A percentile compares a stretch with the other conserved stretches of the same genome.
phyloP scores from a whole-genome alignment of 1,139 yeast species.

The Yamadazyma membranifaciens region DNA sequence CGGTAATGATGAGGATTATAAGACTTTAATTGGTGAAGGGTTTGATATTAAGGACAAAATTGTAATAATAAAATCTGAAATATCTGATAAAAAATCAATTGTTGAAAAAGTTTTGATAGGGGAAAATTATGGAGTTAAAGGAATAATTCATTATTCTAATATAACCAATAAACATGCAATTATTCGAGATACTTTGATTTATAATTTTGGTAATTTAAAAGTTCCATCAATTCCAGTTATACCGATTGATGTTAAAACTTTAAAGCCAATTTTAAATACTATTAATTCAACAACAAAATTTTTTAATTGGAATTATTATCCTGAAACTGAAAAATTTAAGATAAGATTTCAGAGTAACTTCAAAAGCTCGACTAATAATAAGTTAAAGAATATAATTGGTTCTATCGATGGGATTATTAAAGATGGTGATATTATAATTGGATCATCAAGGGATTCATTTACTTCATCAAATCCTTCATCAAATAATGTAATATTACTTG shows the following conservation, averaged over 20 bases:
- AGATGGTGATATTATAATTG: slow-evolving; percentile 44
- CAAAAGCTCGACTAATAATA: slow-evolving; percentile 13
- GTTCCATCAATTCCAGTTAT: slow-evolving; percentile 27
- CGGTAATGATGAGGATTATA: slow-evolving; percentile 32
- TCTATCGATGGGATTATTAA: slow-evolving; percentile 37
- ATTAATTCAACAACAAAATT: slow-evolving; percentile 16
- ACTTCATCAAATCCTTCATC: slow-evolving; percentile 39
- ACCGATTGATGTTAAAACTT: slow-evolving; percentile 34
- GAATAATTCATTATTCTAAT: slow-evolving; percentile 27
- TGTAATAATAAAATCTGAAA: slow-evolving; percentile 26
- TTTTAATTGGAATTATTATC: slow-evolving; percentile 27
- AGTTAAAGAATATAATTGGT: slow-evolving; percentile 35
- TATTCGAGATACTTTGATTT: slow-evolving; percentile 22
- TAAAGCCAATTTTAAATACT: slow-evolving; percentile 34
- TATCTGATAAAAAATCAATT: slow-evolving; percentile 16
- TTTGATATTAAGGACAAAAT: slow-evolving; percentile 25
- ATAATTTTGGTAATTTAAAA: slow-evolving; percentile 12
- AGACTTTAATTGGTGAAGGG: slow-evolving; percentile 18
- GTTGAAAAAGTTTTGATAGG: slow-evolving; percentile 30
- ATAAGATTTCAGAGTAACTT: slow-evolving; percentile 23
- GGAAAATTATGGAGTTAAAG: slow-evolving; percentile 27
- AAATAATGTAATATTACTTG: slow-evolving; percentile 41
- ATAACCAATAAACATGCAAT: slow-evolving; percentile 18
- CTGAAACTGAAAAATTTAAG: slow-evolving; percentile 17
- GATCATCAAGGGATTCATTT: slow-evolving; percentile 42